phyloP scores from a whole-genome alignment of 164 flowering plant species.

The Sextonia rubra region DNA sequence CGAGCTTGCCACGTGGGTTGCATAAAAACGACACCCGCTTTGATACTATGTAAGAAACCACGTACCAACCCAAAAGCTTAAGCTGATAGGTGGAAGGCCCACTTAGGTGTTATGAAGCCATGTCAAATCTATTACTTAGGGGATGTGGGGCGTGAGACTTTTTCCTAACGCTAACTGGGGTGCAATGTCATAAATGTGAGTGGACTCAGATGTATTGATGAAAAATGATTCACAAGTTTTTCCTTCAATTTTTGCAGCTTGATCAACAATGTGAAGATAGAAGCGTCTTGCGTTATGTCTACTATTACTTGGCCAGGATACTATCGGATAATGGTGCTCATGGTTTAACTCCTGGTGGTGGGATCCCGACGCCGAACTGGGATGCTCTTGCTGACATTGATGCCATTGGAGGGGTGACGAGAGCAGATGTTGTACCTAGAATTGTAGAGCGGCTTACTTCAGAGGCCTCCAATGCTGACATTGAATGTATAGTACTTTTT shows the following conservation, averaged over 20 bases:
- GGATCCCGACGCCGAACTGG: slow-evolving; percentile 99
- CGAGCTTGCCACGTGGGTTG: too few relatives aligned
- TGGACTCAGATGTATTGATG: neutral
- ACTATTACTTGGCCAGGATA: slow-evolving; percentile 91
- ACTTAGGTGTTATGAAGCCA: too few relatives aligned
- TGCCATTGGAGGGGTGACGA: slow-evolving; percentile 94
- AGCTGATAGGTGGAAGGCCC: too few relatives aligned
- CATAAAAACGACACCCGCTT: too few relatives aligned
- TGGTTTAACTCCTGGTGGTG: slow-evolving; percentile 87
- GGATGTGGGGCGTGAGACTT: too few relatives aligned
- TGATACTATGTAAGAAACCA: too few relatives aligned
- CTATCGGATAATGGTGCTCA: slow-evolving; percentile 84
- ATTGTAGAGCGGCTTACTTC: slow-evolving; percentile 69
- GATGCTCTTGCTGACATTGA: slow-evolving; percentile 99
- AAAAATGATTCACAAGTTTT: neutral
- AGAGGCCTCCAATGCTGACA: slow-evolving; percentile 70
- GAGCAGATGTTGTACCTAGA: slow-evolving; percentile 99
- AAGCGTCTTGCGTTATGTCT: slow-evolving; percentile 83
- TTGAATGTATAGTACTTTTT: slow-evolving; percentile 52
- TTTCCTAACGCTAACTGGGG: neutral
- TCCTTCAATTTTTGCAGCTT: slow-evolving; percentile 49
- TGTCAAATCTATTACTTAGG: too few relatives aligned
- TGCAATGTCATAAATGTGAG: neutral
- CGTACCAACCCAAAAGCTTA: too few relatives aligned
- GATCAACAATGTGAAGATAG: slow-evolving; percentile 94